Conservation (phyloP, 441 rosid species). For the Daphne laureola region DNA sequence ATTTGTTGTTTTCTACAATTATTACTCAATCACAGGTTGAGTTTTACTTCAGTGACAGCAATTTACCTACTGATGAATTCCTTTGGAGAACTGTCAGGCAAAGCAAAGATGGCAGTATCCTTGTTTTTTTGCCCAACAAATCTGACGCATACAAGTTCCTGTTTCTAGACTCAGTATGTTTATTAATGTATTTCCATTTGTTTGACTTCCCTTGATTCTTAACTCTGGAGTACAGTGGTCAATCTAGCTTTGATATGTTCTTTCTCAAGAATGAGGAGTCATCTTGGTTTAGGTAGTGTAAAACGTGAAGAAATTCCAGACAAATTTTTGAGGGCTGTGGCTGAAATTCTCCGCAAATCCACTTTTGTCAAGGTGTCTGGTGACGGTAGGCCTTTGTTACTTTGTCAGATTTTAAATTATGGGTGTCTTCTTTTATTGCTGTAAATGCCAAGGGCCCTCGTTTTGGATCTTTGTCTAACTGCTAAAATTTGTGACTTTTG, state of each 20-base stretch:
- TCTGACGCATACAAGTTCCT: not conserved
- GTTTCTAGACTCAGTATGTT: not conserved
- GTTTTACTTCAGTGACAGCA: conserved; percentile 50
- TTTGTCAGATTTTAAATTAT: not conserved
- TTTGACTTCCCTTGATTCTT: conserved; percentile 5
- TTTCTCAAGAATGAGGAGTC: conserved; percentile 41
- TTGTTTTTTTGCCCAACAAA: not conserved
- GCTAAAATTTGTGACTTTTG: not conserved
- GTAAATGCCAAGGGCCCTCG: no score
- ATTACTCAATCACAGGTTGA: conserved; percentile 26
- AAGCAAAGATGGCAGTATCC: conserved; percentile 45
- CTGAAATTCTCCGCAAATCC: conserved; percentile 32
- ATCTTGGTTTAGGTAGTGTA: conserved; percentile 29
- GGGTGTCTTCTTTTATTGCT: not conserved
- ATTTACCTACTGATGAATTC: conserved; percentile 38
- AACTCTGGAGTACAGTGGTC: conserved; percentile 31
- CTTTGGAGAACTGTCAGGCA: conserved; percentile 26
- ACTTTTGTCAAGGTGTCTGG: conserved; percentile 35
- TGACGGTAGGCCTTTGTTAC: conserved; percentile 25
- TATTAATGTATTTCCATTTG: not conserved
- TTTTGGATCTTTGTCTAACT: no score
- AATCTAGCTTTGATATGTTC: conserved; percentile 46
- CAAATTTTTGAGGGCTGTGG: conserved; percentile 22
- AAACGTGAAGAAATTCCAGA: conserved; percentile 32
- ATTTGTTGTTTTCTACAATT: no score